Conservation (phyloP, 108 stramenopile genomes). For the Skeletonema costatum region DNA sequence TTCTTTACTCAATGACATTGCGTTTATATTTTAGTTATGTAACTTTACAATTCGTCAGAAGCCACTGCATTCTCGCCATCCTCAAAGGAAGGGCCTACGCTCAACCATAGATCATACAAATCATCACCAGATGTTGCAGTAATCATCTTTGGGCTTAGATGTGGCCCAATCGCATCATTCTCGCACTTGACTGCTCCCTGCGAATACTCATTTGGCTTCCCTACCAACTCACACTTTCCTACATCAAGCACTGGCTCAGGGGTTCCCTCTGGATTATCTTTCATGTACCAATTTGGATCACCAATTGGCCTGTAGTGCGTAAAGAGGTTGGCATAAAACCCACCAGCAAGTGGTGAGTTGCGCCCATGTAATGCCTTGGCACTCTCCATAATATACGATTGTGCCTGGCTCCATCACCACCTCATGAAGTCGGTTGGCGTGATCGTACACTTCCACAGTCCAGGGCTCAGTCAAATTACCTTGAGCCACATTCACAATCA, state of each 20-base stretch:
- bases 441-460: conserved; percentile 83
- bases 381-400: conserved; percentile 90
- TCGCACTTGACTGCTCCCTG: conserved; percentile 72
- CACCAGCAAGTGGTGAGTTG: conserved; percentile 71
- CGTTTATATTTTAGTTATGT: too few species aligned
- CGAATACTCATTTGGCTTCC: conserved; percentile 49
- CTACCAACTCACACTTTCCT: conserved; percentile 59
- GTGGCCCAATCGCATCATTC: conserved; percentile 58
- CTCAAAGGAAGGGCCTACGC: conserved; percentile 53
- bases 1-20: neutral
- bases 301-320: conserved; percentile 88
- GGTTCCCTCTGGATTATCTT: conserved; percentile 64
- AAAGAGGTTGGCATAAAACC: conserved; percentile 85
- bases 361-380: conserved; percentile 89
- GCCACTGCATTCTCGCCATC: conserved; percentile 16
- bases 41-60: conserved; percentile 12
- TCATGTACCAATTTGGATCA: conserved; percentile 59
- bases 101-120: conserved; percentile 66
- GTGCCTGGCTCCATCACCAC: conserved; percentile 83
- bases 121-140: conserved; percentile 57
- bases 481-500: conserved; percentile 94
- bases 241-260: conserved; percentile 67
- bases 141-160: conserved; percentile 60
- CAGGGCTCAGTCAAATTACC: conserved; percentile 75
- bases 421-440: conserved; percentile 68